A percentile compares a stretch with the other conserved stretches of the same genome.
Evolutionary conservation across 495 filamentous ascomycete species (phyloP).

Genomic region (Penicillium alfredii): DNA sequence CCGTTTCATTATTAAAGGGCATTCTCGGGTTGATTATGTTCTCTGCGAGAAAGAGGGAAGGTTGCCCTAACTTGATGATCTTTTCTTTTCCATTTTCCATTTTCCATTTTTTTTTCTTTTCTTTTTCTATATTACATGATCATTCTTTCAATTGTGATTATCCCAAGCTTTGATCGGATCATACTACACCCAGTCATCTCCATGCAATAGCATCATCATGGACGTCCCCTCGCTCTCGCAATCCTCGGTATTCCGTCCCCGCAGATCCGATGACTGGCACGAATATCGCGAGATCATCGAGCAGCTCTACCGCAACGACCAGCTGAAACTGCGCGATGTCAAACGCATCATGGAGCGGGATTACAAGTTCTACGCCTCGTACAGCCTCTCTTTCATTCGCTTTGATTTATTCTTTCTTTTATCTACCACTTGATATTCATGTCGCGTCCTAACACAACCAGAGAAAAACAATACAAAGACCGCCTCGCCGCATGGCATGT

Average conservation of each 20-base stretch:
- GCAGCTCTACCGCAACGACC: conserved; percentile 37
- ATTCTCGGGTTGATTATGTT: background rate
- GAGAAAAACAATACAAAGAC: conserved; percentile 46
- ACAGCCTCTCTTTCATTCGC: conserved; percentile 18
- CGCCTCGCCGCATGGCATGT: conserved; percentile 40
- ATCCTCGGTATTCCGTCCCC: conserved; percentile 29
- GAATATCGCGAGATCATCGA: conserved; percentile 36
- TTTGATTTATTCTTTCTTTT: conserved; percentile 8
- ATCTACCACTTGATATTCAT: too few species aligned
- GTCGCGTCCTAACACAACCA: conserved; percentile 20
- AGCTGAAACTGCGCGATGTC: conserved; percentile 40
- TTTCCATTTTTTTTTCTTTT: conserved; percentile 5
- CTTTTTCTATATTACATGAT: background rate
- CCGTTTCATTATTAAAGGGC: conserved; percentile 15
- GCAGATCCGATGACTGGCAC: conserved; percentile 41
- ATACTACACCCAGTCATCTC: conserved; percentile 18
- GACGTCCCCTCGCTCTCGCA: conserved; percentile 15
- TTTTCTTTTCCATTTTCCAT: conserved; percentile 5
- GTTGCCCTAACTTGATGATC: too few species aligned
- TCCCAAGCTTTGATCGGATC: too few species aligned
- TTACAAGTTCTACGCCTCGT: conserved; percentile 40
- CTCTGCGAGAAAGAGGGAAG: too few species aligned
- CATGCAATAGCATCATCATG: too few species aligned
- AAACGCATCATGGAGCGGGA: conserved; percentile 40
- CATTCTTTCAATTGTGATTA: conserved; percentile 2